phyloP scores from a whole-genome alignment of 2,329 filamentous ascomycete genomes.

The Neopestalotiopsis sp. region DNA sequence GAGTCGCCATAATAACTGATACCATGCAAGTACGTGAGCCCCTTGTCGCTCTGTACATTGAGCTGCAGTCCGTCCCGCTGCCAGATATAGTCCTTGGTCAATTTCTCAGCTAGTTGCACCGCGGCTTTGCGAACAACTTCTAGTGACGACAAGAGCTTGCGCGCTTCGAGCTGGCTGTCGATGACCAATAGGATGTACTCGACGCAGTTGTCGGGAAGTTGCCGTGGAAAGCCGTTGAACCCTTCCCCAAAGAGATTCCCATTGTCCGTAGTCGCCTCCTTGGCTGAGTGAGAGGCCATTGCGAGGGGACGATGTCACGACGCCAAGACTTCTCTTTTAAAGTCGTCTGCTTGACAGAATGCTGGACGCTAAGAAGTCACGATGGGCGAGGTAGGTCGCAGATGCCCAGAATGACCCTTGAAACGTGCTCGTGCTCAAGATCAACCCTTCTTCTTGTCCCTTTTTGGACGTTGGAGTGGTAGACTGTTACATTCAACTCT shows the following conservation, averaged over 20 bases:
- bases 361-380: background rate
- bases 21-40: slow-evolving; percentile 71
- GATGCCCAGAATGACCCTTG: no score
- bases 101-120: slow-evolving; percentile 61
- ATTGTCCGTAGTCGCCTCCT: slow-evolving; percentile 19
- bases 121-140: slow-evolving; percentile 74
- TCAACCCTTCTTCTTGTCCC: no score
- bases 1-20: slow-evolving; percentile 90
- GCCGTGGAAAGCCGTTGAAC: slow-evolving; percentile 36
- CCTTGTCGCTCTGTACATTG: slow-evolving; percentile 62
- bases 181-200: slow-evolving; percentile 83
- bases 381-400: no score
- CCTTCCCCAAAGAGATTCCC: slow-evolving; percentile 33
- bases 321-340: background rate
- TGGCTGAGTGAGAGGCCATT: background rate
- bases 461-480: no score
- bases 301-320: background rate
- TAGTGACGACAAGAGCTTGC: slow-evolving; percentile 67
- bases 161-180: slow-evolving; percentile 58
- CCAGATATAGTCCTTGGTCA: slow-evolving; percentile 92
- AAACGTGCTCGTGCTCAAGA: no score
- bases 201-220: slow-evolving; percentile 80
- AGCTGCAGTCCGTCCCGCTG: slow-evolving; percentile 84
- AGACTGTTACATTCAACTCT: no score
- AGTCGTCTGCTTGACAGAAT: background rate